Evolutionary conservation across 2,329 filamentous ascomycete genomes (phyloP).

Genomic region (Nothophaeocryptopus gaeumannii): DNA sequence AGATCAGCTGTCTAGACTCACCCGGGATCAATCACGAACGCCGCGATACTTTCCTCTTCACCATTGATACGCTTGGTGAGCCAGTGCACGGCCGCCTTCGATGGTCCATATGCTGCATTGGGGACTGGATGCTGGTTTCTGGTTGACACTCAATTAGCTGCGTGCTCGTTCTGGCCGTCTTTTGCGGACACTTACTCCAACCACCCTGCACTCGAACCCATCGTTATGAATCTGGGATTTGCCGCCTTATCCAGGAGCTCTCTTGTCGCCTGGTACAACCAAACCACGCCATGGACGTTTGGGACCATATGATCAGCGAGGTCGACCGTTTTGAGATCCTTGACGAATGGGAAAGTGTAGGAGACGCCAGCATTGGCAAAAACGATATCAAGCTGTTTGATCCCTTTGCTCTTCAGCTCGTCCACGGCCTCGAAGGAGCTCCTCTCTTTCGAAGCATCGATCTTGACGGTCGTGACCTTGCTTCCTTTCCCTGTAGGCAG

Average conservation of each 20-base stretch:
- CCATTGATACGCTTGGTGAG: constrained; percentile 39
- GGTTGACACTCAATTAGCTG: not conserved
- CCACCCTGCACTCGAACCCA: constrained; percentile 26
- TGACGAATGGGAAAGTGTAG: constrained; percentile 18
- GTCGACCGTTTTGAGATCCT: constrained; percentile 26
- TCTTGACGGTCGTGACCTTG: constrained; percentile 2
- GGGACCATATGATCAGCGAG: constrained; percentile 32
- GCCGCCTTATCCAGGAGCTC: constrained; percentile 36
- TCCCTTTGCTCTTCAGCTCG: constrained; percentile 17
- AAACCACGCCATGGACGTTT: constrained; percentile 40
- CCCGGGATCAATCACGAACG: constrained; percentile 33
- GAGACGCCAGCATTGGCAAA: constrained; percentile 24
- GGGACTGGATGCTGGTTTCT: constrained; percentile 23
- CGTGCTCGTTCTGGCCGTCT: not conserved
- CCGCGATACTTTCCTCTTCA: constrained; percentile 29
- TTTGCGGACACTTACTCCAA: not conserved
- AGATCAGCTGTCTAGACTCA: not conserved
- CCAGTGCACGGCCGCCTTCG: constrained; percentile 44
- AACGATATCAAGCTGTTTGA: constrained; percentile 28
- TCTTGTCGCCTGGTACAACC: constrained; percentile 47
- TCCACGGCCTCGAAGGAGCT: constrained; percentile 76
- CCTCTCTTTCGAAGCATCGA: constrained; percentile 57
- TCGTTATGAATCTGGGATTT: constrained; percentile 40
- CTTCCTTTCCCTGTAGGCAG: not conserved
- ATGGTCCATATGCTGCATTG: constrained; percentile 44